Evolutionary conservation across 2,329 filamentous ascomycete species (phyloP), one percentile per base, ranked within the genome.

Genomic region (Aureobasidium sp.): DNA sequence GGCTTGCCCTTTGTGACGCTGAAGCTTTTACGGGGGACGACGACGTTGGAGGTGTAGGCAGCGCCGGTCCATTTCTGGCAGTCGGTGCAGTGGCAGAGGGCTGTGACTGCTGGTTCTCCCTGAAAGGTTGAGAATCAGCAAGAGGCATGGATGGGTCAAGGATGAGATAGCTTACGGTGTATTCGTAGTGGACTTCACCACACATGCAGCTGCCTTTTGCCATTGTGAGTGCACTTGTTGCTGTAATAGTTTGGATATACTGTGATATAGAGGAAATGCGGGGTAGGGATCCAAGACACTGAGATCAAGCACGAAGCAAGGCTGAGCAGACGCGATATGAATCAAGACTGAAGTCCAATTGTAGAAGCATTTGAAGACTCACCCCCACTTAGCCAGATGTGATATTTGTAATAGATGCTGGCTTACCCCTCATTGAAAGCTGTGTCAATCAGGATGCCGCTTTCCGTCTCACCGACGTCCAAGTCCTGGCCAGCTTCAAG

Each of bases 51-150:
- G 36, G 82, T 83, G 68, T 78, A 84, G 15, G 81, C 76, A n/a
- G 78, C 74, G 42, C 82, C 81, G 9, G 80, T 78, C 79, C 77
- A 72, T 63, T 84, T 84, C 65, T 83, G 81, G 68, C 81, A 84
- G 64, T 83, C 81, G 14, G 68, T 66, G 69, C 81, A 82, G 67
- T 83, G 80, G 70, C 82, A 84, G 37, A 84, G 71, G 7, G 80
- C 80, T 20, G 75, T 78, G 3, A 70, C 61, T 17, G 70, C 72
- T 4, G 76, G 69, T 41, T 80, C 75, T 12, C 73, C 79, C 81
- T 59, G 25, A 15, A 12, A 11, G 6, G 17, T 0, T 12, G 27
- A 31, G 31, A 14, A 27, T 52, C 8, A 52, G 58, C 31, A 37
- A 34, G 29, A 20, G 25, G n/a, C 1, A 5, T 17, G 5, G 42